phyloP scores from a whole-genome alignment of 2,329 filamentous ascomycete species.

The Monosporascus sp. region DNA sequence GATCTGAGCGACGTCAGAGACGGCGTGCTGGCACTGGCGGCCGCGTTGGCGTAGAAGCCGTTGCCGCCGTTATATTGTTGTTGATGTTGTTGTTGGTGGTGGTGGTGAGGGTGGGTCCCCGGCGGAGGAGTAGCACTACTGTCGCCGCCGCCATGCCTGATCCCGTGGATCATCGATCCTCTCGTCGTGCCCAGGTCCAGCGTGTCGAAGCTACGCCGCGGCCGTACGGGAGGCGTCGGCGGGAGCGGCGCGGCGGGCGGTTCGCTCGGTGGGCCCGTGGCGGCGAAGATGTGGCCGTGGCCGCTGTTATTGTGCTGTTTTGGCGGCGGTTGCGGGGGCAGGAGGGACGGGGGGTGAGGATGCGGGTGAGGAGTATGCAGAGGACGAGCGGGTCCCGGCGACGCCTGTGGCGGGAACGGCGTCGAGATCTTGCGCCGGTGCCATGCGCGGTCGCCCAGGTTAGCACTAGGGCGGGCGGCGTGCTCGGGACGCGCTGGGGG shows the following conservation, averaged over 20 bases:
- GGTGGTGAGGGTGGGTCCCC: background rate
- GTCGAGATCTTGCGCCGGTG: slow-evolving; percentile 21
- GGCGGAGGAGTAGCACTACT: too few species aligned
- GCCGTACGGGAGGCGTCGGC: slow-evolving; percentile 13
- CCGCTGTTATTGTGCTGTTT: too few species aligned
- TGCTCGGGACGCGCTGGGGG: slow-evolving; percentile 7
- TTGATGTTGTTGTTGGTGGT: background rate
- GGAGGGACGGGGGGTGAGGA: background rate
- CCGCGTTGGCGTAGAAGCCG: slow-evolving; percentile 1
- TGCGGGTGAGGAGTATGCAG: background rate
- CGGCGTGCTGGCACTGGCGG: slow-evolving; percentile 5
- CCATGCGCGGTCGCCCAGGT: slow-evolving; percentile 24
- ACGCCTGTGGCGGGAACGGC: slow-evolving; percentile 11
- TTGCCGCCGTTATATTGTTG: background rate
- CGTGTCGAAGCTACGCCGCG: slow-evolving; percentile 13
- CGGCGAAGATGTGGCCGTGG: background rate
- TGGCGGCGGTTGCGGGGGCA: background rate
- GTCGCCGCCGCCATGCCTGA: background rate
- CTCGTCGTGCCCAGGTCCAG: background rate
- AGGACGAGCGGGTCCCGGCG: background rate
- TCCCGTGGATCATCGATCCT: background rate
- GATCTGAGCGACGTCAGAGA: background rate
- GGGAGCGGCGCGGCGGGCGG: slow-evolving; percentile 16
- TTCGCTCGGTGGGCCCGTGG: slow-evolving; percentile 4
- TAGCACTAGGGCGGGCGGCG: slow-evolving; percentile 8